Base-by-base conservation (phyloP, 352 stramenopile genomes). In the Globisporangium canariense region DNA sequence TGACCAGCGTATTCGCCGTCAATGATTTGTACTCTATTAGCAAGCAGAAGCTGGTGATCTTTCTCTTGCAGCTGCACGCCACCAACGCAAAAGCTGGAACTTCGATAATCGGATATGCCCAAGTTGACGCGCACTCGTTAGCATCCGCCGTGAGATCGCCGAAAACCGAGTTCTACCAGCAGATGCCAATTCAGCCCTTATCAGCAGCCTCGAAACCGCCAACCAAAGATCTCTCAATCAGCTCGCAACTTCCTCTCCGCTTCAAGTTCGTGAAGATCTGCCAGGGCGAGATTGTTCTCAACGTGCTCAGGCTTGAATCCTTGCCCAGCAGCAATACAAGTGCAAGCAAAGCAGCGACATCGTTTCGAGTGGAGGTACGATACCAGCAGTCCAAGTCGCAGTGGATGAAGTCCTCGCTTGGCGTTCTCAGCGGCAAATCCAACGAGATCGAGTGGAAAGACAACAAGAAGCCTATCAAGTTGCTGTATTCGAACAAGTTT, bases 401-500 rank as follows among this genome's bases (percentile, higher is more conserved):
- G 3, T 67, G 62, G 62, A 36, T 14, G 18, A 60, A 36, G 25
- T 67, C 62, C 40, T 28, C 49, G 9, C 2, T 40, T 46, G 4
- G 68, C 20, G 20, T 51, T 14, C 4, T 70, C 30, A 57, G 53
- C 45, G 45, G 25, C 7, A 67, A 61, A 14, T 51, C 61, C 0
- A 41, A 51, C 0, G 41, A 49, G 22, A 66, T 77, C 8, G 36
- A 28, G 4, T 77, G 71, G 71, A 41, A 40, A 28, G 38, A 10
- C 0, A 30, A 25, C 2, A 51, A 62, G n/a, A 69, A 60, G 9
- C 6, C 62, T 2, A 51, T 77, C 13, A 28, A 62, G 6, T 32
- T 81, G 3, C n/a, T 43, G 1, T 81, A 75, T 58, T 70, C 67
- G 7, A 83, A 78, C 32, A 59, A 65, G 16, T 47, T 60, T 11